Conservation (phyloP, 306 rosid genomes). For the Ochetophila trinervis region DNA sequence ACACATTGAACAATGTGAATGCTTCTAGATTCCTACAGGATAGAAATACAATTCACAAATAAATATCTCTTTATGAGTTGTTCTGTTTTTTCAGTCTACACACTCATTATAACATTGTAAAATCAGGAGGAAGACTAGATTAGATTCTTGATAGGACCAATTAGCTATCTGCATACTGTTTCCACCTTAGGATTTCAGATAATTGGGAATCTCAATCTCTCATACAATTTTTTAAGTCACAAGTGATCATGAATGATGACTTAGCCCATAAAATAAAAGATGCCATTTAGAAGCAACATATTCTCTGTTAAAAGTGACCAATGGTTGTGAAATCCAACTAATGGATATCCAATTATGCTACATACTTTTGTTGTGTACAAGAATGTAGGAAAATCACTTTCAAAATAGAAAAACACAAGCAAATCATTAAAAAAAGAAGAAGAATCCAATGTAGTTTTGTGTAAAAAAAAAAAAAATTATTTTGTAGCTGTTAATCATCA, state of each 20-base stretch:
- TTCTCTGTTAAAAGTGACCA: background rate
- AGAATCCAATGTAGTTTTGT: background rate
- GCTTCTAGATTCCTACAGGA: background rate
- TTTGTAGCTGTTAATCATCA: constrained; percentile 25
- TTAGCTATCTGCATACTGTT: too few species aligned
- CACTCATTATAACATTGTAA: too few species aligned
- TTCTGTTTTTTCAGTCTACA: too few species aligned
- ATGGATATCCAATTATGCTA: background rate
- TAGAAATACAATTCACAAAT: background rate
- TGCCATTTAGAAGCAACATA: background rate
- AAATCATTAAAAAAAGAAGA: background rate
- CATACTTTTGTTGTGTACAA: background rate
- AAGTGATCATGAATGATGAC: background rate
- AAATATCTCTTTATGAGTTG: background rate
- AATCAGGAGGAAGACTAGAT: too few species aligned
- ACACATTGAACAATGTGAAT: constrained; percentile 5
- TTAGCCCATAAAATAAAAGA: constrained; percentile 4
- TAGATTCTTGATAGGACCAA: too few species aligned
- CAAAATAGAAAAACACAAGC: too few species aligned
- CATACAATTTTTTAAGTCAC: background rate
- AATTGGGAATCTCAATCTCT: too few species aligned
- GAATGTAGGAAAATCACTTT: background rate
- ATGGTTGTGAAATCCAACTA: background rate
- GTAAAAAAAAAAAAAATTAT: background rate
- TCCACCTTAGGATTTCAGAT: background rate